phyloP scores from a whole-genome alignment of 208 protist species.

The Acanthamoeba sp. region DNA sequence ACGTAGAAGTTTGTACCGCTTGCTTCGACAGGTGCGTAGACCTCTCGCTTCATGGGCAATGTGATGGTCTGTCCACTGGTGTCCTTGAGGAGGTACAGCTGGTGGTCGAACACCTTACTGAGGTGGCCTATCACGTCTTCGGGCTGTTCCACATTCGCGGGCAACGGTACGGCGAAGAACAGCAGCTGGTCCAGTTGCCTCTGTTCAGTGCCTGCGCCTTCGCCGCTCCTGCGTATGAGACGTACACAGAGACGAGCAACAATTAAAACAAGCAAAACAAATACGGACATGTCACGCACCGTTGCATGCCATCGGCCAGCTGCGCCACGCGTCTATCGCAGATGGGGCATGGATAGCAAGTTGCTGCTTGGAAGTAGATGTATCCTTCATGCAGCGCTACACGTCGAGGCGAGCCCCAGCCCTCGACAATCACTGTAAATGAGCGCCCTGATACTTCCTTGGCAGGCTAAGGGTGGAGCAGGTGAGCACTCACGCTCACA shows the following conservation, averaged over 20 bases:
- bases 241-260: too few species aligned
- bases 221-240: conserved; percentile 5
- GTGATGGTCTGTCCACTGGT: neutral
- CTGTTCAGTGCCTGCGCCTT: neutral
- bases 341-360: neutral
- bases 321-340: neutral
- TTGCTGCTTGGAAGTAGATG: neutral
- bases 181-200: neutral
- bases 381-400: neutral
- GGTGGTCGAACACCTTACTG: neutral
- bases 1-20: neutral
- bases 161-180: neutral
- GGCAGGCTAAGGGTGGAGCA: too few species aligned
- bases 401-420: neutral
- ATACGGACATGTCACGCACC: too few species aligned
- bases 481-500: too few species aligned
- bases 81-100: neutral
- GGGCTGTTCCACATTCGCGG: neutral
- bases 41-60: neutral
- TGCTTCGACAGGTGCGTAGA: neutral
- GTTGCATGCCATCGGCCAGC: neutral
- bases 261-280: too few species aligned
- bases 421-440: neutral
- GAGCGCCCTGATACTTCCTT: too few species aligned
- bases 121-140: neutral